These are phyloP conservation scores for Coemansia sp. DNA, from an alignment of 192 early-diverging fungal species.

Conservation along the genomic window DNA sequence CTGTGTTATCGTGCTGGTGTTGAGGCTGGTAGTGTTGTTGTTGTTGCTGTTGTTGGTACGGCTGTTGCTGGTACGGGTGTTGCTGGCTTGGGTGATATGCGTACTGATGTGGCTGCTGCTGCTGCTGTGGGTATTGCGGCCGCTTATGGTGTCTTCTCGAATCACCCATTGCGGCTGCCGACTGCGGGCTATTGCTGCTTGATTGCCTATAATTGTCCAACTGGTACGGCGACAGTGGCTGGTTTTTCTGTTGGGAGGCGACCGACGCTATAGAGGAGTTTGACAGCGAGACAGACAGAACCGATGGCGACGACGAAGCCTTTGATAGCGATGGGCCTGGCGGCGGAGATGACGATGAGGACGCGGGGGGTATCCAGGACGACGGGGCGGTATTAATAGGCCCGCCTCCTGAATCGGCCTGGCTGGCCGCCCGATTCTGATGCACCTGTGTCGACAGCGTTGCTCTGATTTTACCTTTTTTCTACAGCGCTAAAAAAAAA, in stretches of 20 bases:
- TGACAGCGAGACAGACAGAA: slow-evolving; percentile 9
- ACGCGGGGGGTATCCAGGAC: slow-evolving; percentile 2
- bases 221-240: neutral
- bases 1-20: neutral
- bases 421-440: slow-evolving; percentile 10
- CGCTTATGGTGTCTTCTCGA: neutral
- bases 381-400: neutral
- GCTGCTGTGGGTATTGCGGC: neutral
- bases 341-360: neutral
- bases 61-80: slow-evolving; percentile 13
- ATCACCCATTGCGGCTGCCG: slow-evolving; percentile 1
- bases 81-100: slow-evolving; percentile 3
- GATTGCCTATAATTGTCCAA: neutral
- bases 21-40: slow-evolving; percentile 15
- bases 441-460: slow-evolving; percentile 18
- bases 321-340: neutral
- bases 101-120: neutral
- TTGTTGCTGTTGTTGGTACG: slow-evolving; percentile 17
- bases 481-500: neutral
- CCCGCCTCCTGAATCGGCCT: slow-evolving; percentile 5
- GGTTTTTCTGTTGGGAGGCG: neutral
- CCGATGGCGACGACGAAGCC: slow-evolving; percentile 10
- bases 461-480: neutral
- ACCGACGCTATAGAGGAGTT: neutral
- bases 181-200: slow-evolving; percentile 1